A percentile compares a stretch with the other conserved stretches of the same genome.
Evolutionary conservation across 192 early-diverging fungal species (phyloP).

Genomic region (Oehlia diaphana): DNA sequence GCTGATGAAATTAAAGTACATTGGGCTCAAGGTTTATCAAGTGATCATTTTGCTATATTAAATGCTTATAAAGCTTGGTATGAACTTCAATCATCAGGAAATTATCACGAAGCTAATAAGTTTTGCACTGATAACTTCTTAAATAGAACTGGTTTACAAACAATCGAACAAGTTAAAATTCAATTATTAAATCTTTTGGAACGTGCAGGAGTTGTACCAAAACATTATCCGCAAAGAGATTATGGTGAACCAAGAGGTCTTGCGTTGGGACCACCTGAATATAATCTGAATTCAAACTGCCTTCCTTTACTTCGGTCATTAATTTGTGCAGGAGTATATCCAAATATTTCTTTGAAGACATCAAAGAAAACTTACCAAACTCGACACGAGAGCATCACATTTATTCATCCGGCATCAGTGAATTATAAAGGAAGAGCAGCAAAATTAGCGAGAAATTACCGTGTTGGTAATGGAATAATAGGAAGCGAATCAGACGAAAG

Average conservation of each 20-base stretch:
- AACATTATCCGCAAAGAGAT: slow-evolving; percentile 32
- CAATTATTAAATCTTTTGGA: slow-evolving; percentile 46
- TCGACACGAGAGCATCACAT: slow-evolving; percentile 40
- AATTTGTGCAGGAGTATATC: slow-evolving; percentile 83
- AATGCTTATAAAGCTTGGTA: slow-evolving; percentile 50
- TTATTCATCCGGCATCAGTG: slow-evolving; percentile 46
- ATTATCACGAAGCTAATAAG: slow-evolving; percentile 32
- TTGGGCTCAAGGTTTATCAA: slow-evolving; percentile 43
- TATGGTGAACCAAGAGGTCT: slow-evolving; percentile 19
- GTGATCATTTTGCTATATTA: slow-evolving; percentile 49
- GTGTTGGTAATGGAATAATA: slow-evolving; percentile 28
- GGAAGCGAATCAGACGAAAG: slow-evolving; percentile 25
- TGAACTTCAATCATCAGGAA: slow-evolving; percentile 29
- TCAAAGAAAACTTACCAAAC: slow-evolving; percentile 43
- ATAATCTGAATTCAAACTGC: slow-evolving; percentile 61
- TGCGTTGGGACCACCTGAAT: slow-evolving; percentile 43
- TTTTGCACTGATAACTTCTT: slow-evolving; percentile 49
- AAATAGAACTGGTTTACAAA: slow-evolving; percentile 41
- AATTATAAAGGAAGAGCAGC: slow-evolving; percentile 40
- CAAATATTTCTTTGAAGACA: slow-evolving; percentile 55
- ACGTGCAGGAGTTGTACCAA: slow-evolving; percentile 44
- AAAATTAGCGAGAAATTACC: background rate
- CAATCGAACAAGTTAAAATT: slow-evolving; percentile 43
- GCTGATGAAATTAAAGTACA: slow-evolving; percentile 44
- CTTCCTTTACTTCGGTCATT: slow-evolving; percentile 68